Base-by-base conservation (phyloP, 1,284 basidiomycete species). In the Trichosporon sp. region DNA sequence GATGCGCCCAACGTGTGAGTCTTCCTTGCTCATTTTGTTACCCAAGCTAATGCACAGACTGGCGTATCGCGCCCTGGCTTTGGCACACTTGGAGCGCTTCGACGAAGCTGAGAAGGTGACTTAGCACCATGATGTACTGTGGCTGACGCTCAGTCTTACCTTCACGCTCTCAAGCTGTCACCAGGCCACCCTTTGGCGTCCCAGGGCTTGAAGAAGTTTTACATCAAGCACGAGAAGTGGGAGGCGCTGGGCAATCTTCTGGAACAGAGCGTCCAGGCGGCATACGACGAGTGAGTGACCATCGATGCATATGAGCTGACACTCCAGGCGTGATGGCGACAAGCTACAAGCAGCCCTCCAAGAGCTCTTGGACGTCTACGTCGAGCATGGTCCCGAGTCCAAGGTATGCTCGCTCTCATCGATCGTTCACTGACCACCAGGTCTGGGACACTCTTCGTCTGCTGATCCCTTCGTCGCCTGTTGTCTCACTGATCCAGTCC, bases 71-170 rank as follows among this genome's bases (percentile, higher is more conserved):
- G 93, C 88, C 1, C 79, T 94, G 13, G 86, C 93, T 0, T 82
- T 86, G 14, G 82, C 89, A 7, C 90, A 94, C 73, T 81, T 93
- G 3, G 86, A 86, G 27, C 84, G 89, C 60, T 76, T 82, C 27
- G 85, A 88, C 32, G 82, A 88, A 74, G 89, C 92, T 80, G 92
- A 95, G 83, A 86, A 90, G 86, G 91, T 93, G 84, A 58, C 87
- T 81, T 68, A 56, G 58, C 56, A 46, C 16, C 29, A 4, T 37
- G 52, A 29, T 21, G 37, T 21, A 7, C 44, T 11, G 10, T 25
- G 7, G 29, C 52, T 61, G 32, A 58, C 25, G 10, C 57, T 6
- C 68, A 94, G 92, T 84, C 85, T 29, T 95, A 92, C 74, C 83
- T 83, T 33, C 88, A 85, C 68, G 92, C 92, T 1, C 88, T 87